A percentile compares a stretch with the other conserved stretches of the same genome.
Evolutionary conservation across 2,329 filamentous ascomycete species (phyloP).

Genomic region (Venturia pyrina): DNA sequence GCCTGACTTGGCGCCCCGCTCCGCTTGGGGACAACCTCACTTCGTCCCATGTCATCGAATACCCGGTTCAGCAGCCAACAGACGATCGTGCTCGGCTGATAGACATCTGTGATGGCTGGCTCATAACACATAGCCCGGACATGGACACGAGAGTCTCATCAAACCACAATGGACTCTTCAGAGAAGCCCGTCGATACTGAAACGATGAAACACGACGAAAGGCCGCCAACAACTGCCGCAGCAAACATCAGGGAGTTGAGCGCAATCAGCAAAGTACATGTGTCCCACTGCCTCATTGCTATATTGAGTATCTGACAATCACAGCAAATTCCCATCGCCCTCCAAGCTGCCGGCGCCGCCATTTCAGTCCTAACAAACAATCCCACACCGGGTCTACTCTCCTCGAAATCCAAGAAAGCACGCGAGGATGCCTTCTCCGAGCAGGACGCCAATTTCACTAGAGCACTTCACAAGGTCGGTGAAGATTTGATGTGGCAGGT

Average conservation of each 20-base stretch:
- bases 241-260: slow-evolving; percentile 17
- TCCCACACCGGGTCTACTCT: slow-evolving; percentile 18
- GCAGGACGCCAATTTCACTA: slow-evolving; percentile 52
- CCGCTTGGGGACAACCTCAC: background rate
- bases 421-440: slow-evolving; percentile 51
- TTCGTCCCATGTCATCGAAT: background rate
- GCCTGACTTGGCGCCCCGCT: background rate
- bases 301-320: slow-evolving; percentile 9
- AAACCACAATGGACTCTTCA: background rate
- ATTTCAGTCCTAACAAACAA: slow-evolving; percentile 52
- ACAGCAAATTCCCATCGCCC: slow-evolving; percentile 43
- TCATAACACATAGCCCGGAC: background rate
- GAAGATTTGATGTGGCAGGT: slow-evolving; percentile 67
- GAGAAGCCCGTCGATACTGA: background rate
- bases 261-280: slow-evolving; percentile 18
- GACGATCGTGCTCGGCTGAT: background rate
- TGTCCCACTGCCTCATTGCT: background rate
- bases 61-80: background rate
- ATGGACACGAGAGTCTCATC: background rate
- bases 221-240: background rate
- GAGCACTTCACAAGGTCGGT: slow-evolving; percentile 55
- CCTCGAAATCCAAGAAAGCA: slow-evolving; percentile 28
- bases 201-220: background rate
- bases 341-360: slow-evolving; percentile 51
- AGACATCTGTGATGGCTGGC: background rate